Conservation (phyloP, 768 basidiomycete genomes). For the Phanerochaete sordida region DNA sequence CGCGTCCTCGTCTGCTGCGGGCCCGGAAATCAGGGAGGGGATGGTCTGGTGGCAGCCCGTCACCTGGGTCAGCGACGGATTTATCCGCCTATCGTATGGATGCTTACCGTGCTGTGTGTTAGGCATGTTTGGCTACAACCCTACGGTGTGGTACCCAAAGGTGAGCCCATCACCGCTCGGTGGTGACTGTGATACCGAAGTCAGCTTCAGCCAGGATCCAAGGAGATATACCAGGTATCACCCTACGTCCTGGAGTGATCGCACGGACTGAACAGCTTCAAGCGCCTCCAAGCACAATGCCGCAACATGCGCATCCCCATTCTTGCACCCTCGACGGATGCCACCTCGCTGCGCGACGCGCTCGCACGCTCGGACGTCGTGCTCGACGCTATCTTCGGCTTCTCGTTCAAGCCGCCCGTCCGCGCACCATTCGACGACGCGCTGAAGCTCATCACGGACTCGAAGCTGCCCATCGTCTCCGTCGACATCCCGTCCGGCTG, state of each 20-base stretch:
- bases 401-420: constrained; percentile 92
- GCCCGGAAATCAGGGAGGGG: constrained; percentile 97
- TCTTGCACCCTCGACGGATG: constrained; percentile 47
- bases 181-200: neutral
- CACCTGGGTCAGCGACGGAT: constrained; percentile 62
- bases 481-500: constrained; percentile 98
- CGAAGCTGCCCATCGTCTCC: constrained; percentile 79
- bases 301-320: constrained; percentile 83
- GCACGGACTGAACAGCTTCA: neutral
- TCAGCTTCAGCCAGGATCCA: constrained; percentile 82
- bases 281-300: constrained; percentile 86
- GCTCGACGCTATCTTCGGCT: constrained; percentile 96
- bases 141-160: constrained; percentile 93
- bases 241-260: neutral
- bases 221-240: constrained; percentile 84
- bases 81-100: neutral
- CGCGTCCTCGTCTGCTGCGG: constrained; percentile 94
- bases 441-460: constrained; percentile 59
- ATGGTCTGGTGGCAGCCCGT: constrained; percentile 93
- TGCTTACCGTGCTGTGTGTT: neutral
- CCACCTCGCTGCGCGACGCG: constrained; percentile 43
- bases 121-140: constrained; percentile 92
- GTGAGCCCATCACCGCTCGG: constrained; percentile 32
- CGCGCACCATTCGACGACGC: constrained; percentile 83
- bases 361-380: constrained; percentile 72